Conservation (phyloP, 2,329 filamentous ascomycete genomes). For the Phaeosphaeria sp. region DNA sequence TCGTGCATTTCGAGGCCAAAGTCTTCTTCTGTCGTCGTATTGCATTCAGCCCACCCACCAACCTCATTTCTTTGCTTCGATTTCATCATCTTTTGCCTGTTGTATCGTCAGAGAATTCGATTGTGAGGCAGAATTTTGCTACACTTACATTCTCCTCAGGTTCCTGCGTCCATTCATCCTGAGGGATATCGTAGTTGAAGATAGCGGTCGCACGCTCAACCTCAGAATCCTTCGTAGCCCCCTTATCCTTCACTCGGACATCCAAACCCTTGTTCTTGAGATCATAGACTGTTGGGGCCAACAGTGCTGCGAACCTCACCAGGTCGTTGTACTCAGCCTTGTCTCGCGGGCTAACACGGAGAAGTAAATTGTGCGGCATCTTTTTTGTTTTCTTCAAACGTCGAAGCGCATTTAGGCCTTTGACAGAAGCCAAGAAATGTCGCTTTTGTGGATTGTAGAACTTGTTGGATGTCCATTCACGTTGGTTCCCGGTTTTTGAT, state of each 20-base stretch:
- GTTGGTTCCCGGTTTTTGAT: not conserved
- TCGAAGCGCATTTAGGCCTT: not conserved
- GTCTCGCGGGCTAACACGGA: too few relatives aligned
- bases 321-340: not conserved
- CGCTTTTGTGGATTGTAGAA: not conserved
- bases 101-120: too few relatives aligned
- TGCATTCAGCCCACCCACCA: too few relatives aligned
- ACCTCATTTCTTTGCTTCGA: too few relatives aligned
- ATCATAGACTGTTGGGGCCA: not conserved
- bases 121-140: too few relatives aligned
- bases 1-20: too few relatives aligned
- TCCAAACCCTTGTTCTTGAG: not conserved
- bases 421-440: not conserved
- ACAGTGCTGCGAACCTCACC: not conserved
- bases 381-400: not conserved
- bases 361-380: not conserved
- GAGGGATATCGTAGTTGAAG: not conserved
- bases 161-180: not conserved
- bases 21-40: too few relatives aligned
- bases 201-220: not conserved
- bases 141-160: not conserved
- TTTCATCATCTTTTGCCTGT: too few relatives aligned
- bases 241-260: not conserved
- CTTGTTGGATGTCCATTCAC: not conserved
- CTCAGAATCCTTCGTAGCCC: not conserved